These are phyloP conservation scores for Bisporella sp. DNA, from an alignment of 2,329 filamentous ascomycete species.

Conservation along the genomic window DNA sequence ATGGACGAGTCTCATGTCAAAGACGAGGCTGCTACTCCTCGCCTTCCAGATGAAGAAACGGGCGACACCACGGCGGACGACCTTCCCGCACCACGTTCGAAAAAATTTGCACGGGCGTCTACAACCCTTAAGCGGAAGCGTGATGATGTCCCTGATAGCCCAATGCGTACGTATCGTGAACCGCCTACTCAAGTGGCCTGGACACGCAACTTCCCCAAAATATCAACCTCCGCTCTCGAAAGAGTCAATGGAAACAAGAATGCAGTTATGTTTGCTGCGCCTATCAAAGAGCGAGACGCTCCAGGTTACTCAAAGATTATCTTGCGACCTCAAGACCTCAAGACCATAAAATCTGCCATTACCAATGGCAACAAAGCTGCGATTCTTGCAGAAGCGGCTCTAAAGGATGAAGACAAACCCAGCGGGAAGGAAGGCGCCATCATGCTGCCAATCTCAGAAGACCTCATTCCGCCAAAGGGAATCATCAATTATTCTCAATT, in stretches of 20 bases:
- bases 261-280: slow-evolving; percentile 72
- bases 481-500: slow-evolving; percentile 92
- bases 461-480: slow-evolving; percentile 76
- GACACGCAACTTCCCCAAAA: slow-evolving; percentile 68
- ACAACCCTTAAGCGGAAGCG: slow-evolving; percentile 50
- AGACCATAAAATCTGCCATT: slow-evolving; percentile 69
- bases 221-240: slow-evolving; percentile 66
- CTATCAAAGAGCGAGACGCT: slow-evolving; percentile 67
- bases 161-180: slow-evolving; percentile 31
- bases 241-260: slow-evolving; percentile 71
- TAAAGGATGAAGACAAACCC: slow-evolving; percentile 37
- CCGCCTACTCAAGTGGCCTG: slow-evolving; percentile 65
- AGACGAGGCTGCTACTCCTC: slow-evolving; percentile 50
- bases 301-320: slow-evolving; percentile 71
- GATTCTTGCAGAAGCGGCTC: slow-evolving; percentile 48
- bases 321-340: slow-evolving; percentile 69
- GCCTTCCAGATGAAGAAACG: slow-evolving; percentile 39
- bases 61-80: slow-evolving; percentile 51
- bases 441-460: slow-evolving; percentile 63
- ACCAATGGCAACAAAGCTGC: slow-evolving; percentile 64
- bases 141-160: slow-evolving; percentile 23
- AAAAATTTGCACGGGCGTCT: slow-evolving; percentile 23
- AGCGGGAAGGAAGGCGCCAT: slow-evolving; percentile 43
- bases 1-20: slow-evolving; percentile 47
- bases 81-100: slow-evolving; percentile 6